Percentiles rank a stretch among this genome's conserved stretches.
Conservation (phyloP, 768 basidiomycete species). For the Rhodosporidiobolus odoratus region DNA sequence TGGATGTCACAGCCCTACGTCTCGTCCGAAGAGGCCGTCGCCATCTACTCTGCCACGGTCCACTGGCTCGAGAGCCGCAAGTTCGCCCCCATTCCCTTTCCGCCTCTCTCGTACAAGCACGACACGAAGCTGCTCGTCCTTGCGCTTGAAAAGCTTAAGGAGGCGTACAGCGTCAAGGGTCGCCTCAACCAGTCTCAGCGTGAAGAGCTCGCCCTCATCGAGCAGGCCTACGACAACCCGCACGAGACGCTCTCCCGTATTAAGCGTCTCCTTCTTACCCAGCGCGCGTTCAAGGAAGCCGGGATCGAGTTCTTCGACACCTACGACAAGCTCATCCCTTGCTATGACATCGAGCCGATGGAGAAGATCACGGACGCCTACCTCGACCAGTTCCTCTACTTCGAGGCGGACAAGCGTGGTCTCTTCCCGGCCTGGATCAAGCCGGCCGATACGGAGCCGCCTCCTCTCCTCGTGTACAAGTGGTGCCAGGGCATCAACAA, state of each 20-base stretch:
- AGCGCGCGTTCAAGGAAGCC: conserved; percentile 96
- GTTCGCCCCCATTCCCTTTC: conserved; percentile 98
- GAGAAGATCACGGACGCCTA: conserved; percentile 99
- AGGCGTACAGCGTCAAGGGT: conserved; percentile 96
- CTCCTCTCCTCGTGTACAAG: conserved; percentile 94
- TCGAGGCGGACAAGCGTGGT: conserved; percentile 96
- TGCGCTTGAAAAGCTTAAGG: conserved; percentile 95
- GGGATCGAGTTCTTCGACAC: conserved; percentile 62
- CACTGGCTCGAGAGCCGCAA: conserved; percentile 98
- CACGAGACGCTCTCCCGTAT: conserved; percentile 97
- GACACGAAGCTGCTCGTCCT: conserved; percentile 96
- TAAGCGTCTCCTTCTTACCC: conserved; percentile 91
- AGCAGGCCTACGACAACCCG: conserved; percentile 98
- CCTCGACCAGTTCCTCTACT: conserved; percentile 96
- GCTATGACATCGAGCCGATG: conserved; percentile 98
- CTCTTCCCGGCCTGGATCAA: conserved; percentile 99
- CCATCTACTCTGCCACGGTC: conserved; percentile 95
- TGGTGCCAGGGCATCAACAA: conserved; percentile 99
- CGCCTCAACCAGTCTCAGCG: conserved; percentile 96
- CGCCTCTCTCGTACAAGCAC: conserved; percentile 97
- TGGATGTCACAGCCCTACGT: conserved; percentile 70
- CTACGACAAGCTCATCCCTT: conserved; percentile 92
- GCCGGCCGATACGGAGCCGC: conserved; percentile 93
- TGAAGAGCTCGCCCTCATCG: conserved; percentile 94
- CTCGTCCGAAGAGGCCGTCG: conserved; percentile 96